Conservation (phyloP, 441 rosid species). For the Metrosideros polymorpha region DNA sequence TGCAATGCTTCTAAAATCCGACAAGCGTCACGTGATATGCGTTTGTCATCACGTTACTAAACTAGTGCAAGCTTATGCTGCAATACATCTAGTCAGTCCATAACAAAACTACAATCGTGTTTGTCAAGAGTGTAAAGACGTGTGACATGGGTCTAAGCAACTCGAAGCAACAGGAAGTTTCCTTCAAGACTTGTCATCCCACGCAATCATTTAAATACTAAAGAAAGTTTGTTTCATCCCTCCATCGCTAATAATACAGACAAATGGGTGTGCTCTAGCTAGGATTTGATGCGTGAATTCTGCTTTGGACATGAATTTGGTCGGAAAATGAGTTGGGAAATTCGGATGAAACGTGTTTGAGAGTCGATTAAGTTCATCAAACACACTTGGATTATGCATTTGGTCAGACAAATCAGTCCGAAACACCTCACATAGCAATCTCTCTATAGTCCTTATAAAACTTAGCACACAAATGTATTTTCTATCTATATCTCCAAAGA, state of each 20-base stretch:
- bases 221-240: background rate
- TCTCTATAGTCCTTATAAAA: background rate
- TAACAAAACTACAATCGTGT: background rate
- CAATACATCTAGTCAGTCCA: background rate
- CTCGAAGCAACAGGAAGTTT: background rate
- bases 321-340: background rate
- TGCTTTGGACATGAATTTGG: background rate
- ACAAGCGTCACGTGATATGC: too few relatives aligned
- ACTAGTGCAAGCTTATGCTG: background rate
- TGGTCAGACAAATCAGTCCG: fast-evolving
- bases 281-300: background rate
- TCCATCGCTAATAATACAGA: background rate
- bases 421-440: background rate
- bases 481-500: too few relatives aligned
- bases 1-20: too few relatives aligned
- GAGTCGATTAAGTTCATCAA: background rate
- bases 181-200: background rate
- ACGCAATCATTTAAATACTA: background rate
- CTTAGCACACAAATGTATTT: background rate
- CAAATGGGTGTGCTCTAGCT: background rate
- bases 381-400: background rate
- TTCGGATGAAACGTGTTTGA: background rate
- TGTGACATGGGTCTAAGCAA: background rate
- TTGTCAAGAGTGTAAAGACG: background rate
- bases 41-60: background rate